Evolutionary conservation across 768 basidiomycete genomes (phyloP), one percentile per base, ranked within the genome.

Genomic region (Mycena kentingensis): DNA sequence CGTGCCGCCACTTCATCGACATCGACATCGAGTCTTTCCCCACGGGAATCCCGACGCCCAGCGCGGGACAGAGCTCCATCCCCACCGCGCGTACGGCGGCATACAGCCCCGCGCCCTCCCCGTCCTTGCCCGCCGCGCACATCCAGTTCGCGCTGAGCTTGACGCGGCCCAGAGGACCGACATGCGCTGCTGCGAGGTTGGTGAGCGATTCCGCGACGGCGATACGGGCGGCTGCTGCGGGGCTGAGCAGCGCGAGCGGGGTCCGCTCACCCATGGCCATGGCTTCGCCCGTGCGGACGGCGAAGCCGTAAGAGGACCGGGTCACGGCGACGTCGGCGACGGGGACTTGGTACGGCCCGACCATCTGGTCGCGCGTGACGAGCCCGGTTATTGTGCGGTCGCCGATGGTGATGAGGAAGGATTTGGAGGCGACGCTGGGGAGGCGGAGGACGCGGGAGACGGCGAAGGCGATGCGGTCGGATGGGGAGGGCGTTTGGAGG

Each of bases 61-160:
- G 79, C 4, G 82, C 84, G 5, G 97, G 97, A 67, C 97, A 99
- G 21, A 99, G 76, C 49, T 95, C 93, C 78, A 94, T 80, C 11
- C 96, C 97, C 39, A 98, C 82, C 5, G 97, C 91, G 50, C 85
- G 73, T 8, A 93, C 91, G 21, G 95, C 96, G 52, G 88, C 90
- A 69, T 96, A 98, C 49, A 99, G 76, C 11, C 80, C 86, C 0
- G 85, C 85, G 11, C 96, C 96, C 65, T 98, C 96, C 38, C 95
- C 88, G 62, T 84, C 76, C 66, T 89, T 89, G 8, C 85, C 86
- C 5, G 96, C 92, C 3, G 95, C 94, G 54, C 90, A 93, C 97
- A 99, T 99, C 97, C 97, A 99, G 69, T 99, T 99, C 39, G 96
- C 96, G 58, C 93, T 95, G n/a, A 99, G 79, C 71, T 99, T 99